Percentiles rank a stretch among this genome's conserved stretches.
Evolutionary conservation across 1,284 basidiomycete species (phyloP).

Genomic region (Mycosarcoma maydis): DNA sequence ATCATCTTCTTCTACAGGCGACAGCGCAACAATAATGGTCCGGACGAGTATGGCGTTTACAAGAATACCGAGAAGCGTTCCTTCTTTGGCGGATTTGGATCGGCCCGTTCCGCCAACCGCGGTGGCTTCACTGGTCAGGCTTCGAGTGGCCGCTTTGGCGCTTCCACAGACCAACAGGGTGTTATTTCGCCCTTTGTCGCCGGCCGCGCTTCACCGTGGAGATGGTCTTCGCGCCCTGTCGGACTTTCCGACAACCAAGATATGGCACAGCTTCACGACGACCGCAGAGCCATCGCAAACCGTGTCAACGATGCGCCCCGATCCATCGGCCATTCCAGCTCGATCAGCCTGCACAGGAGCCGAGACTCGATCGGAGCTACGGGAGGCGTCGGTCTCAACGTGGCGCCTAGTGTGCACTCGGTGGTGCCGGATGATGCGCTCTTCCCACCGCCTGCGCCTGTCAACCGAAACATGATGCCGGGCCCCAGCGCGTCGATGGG

Average conservation of each 20-base stretch:
- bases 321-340: slow-evolving; percentile 31
- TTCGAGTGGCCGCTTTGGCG: slow-evolving; percentile 11
- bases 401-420: slow-evolving; percentile 34
- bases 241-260: slow-evolving; percentile 17
- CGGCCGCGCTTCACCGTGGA: slow-evolving; percentile 25
- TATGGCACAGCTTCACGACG: slow-evolving; percentile 3
- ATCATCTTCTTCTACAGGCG: slow-evolving; percentile 14
- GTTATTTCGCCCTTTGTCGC: slow-evolving; percentile 40
- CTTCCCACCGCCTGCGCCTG: slow-evolving; percentile 40
- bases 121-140: slow-evolving; percentile 3
- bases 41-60: slow-evolving; percentile 41
- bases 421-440: slow-evolving; percentile 46
- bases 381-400: not conserved
- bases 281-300: slow-evolving; percentile 17
- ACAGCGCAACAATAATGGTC: slow-evolving; percentile 15
- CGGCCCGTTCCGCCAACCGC: slow-evolving; percentile 13
- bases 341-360: slow-evolving; percentile 33
- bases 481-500: not conserved
- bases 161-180: slow-evolving; percentile 27
- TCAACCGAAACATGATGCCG: slow-evolving; percentile 19
- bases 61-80: slow-evolving; percentile 19
- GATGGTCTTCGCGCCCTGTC: slow-evolving; percentile 16
- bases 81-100: slow-evolving; percentile 29
- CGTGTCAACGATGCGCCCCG: slow-evolving; percentile 18
- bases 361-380: slow-evolving; percentile 30